Percentiles rank a stretch among this genome's conserved stretches.
Conservation (phyloP, 352 stramenopile genomes). For the Globisporangium nagaii region DNA sequence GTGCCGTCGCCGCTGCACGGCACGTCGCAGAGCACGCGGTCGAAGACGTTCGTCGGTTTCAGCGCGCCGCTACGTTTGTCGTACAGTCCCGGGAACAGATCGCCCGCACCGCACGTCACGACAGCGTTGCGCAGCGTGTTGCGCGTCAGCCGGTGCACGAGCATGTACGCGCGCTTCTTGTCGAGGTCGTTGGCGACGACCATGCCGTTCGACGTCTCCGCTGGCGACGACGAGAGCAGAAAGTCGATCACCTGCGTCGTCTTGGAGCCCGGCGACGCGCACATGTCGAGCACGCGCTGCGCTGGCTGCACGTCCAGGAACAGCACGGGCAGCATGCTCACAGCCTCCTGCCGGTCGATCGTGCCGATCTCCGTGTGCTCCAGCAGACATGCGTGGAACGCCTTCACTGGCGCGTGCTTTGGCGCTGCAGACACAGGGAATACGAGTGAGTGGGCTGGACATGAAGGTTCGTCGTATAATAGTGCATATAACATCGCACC, state of each 20-base stretch:
- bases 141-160: slow-evolving; percentile 91
- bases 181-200: slow-evolving; percentile 97
- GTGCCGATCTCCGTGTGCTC: slow-evolving; percentile 88
- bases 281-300: slow-evolving; percentile 84
- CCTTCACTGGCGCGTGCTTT: slow-evolving; percentile 75
- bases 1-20: slow-evolving; percentile 98
- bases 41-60: slow-evolving; percentile 88
- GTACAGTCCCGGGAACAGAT: slow-evolving; percentile 92
- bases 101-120: slow-evolving; percentile 91
- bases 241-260: slow-evolving; percentile 97
- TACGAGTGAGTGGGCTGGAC: background rate
- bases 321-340: slow-evolving; percentile 98
- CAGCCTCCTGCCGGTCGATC: slow-evolving; percentile 96
- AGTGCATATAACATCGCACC: slow-evolving; percentile 20
- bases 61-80: slow-evolving; percentile 19
- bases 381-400: slow-evolving; percentile 92
- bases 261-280: slow-evolving; percentile 98
- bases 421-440: slow-evolving; percentile 27
- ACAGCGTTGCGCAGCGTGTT: slow-evolving; percentile 83
- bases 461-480: background rate
- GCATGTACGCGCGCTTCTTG: slow-evolving; percentile 97
- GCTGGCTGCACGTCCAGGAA: slow-evolving; percentile 91
- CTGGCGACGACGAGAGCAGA: slow-evolving; percentile 19
- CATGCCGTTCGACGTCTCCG: slow-evolving; percentile 43
- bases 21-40: slow-evolving; percentile 98